These are phyloP conservation scores for Fomitopsis betulina DNA, from an alignment of 1,284 basidiomycete genomes.

Conservation along the genomic window DNA sequence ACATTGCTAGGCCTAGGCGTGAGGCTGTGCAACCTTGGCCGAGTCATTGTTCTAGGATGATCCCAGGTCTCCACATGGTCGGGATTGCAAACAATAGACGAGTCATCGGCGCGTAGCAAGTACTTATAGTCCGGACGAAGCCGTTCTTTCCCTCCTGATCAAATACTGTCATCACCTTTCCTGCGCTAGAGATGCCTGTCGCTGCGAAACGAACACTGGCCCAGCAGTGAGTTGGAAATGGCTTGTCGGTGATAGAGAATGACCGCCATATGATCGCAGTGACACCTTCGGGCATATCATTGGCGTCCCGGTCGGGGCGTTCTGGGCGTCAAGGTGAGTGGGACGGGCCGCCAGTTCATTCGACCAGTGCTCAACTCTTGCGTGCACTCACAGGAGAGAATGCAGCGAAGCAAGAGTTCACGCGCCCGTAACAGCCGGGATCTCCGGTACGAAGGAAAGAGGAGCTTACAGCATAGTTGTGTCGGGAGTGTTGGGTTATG, in stretches of 20 bases:
- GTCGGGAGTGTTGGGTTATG: slow-evolving; percentile 31
- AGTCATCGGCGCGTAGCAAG: too few relatives aligned
- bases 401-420: slow-evolving; percentile 17
- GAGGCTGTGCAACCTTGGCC: too few relatives aligned
- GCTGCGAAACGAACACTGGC: not conserved
- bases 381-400: slow-evolving; percentile 6
- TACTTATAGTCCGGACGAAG: too few relatives aligned
- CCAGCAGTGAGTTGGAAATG: not conserved
- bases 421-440: slow-evolving; percentile 16
- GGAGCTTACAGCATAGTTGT: slow-evolving; percentile 39
- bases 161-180: not conserved
- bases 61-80: too few relatives aligned
- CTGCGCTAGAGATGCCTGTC: too few relatives aligned
- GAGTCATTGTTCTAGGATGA: too few relatives aligned
- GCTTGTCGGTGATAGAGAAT: not conserved
- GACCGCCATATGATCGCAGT: slow-evolving; percentile 7
- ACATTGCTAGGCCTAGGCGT: too few relatives aligned
- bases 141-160: not conserved
- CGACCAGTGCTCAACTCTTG: not conserved
- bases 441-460: slow-evolving; percentile 15
- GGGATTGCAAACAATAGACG: too few relatives aligned
- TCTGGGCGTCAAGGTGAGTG: slow-evolving; percentile 17
- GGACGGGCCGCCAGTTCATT: not conserved
- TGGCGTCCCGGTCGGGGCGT: slow-evolving; percentile 18
- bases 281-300: slow-evolving; percentile 20